Base-by-base conservation (phyloP, 1,284 basidiomycete genomes). In the Irpex lacteus region DNA sequence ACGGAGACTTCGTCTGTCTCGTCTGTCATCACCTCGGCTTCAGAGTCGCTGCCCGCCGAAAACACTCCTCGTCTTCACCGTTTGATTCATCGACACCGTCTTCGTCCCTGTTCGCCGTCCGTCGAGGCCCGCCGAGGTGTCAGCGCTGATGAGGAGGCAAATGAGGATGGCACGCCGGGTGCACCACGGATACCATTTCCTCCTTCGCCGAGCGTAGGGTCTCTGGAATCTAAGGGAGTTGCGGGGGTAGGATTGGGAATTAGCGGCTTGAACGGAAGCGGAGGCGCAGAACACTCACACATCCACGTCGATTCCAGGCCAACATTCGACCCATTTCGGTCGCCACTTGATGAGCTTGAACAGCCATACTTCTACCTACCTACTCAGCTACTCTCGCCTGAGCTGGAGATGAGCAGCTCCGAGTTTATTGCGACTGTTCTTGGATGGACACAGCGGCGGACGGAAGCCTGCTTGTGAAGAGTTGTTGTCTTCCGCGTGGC, bases 291-390 rank as follows among this genome's bases (percentile, higher is more conserved):
- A 18, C 44, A 47, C 44, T 13, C 50, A 21, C 50, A 47, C 40
- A 47, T 47, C 40, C 3, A 47, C 40, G 13, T n/a, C 40, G 40
- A 13, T 9, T 18, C 50, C n/a, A 21, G 19, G 18, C 26, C 50
- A 53, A 18, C 50, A 9, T 53, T 53, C 50, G 50, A 53, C 21
- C 50, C 50, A 9, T 53, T 53, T 18, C n/a, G 50, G 21, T 53
- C 9, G 50, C 50, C 13, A 53, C n/a, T 18, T 18, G 55, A 62
- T 4, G 63, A 64, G 26, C 32, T 34, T 34, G 32, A 34, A 34
- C 60, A 63, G 57, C 36, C 62, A 8, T 49, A 66, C 21, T 66
- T 61, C 36, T 40, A 66, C 52, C 65, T 66, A 5, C 65, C 65
- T 1, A 44, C 62, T 8, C 52, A 64, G n/a, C 52, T 66, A 2